Evolutionary conservation across 140 eudicot species (phyloP), one percentile per base, ranked within the genome.

Genomic region (Ambrosia hybrid): DNA sequence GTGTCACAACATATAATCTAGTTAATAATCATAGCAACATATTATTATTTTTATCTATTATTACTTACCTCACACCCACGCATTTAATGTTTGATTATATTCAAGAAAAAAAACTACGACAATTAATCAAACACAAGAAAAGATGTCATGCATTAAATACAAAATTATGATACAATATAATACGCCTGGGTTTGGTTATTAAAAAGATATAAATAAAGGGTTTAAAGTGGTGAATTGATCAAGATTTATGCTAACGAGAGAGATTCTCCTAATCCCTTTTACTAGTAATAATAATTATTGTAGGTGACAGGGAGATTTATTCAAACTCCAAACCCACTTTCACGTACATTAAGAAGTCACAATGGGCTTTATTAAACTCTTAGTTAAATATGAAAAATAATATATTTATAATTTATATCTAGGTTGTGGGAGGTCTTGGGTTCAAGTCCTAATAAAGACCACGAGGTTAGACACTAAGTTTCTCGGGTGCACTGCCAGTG

Each of bases 231-330:
- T 51, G 67, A 77, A 51, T 4, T 10, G 9, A 77, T 71, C 81
- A 77, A 62, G 71, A 38, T 63, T 77, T 77, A 48, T 30, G 61
- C 55, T 2, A 77, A 70, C 81, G 77, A 77, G 81, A 75, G 80
- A 77, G 81, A 77, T 77, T 77, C 81, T 71, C 67, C 67, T 51
- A 62, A 77, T 64, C 72, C 72, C 76, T 41, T 69, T 62, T 61
- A 77, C 81, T 51, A 46, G 46, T 14, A 70, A 33, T 70, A 76
- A 57, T 67, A 77, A 77, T 71, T 61, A 57, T 71, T 61, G 45
- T 34, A 62, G 71, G 59, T 77, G 72, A 69, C 72, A 70, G 76
- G 21, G 51, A 51, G 51, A 51, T 77, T 77, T 77, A 77, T 77
- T 77, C 61, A 77, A 77, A 77, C 46, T 77, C 70, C 53, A 77